Base-by-base conservation (phyloP, 2,329 filamentous ascomycete species). In the Scytalidium lignicola region DNA sequence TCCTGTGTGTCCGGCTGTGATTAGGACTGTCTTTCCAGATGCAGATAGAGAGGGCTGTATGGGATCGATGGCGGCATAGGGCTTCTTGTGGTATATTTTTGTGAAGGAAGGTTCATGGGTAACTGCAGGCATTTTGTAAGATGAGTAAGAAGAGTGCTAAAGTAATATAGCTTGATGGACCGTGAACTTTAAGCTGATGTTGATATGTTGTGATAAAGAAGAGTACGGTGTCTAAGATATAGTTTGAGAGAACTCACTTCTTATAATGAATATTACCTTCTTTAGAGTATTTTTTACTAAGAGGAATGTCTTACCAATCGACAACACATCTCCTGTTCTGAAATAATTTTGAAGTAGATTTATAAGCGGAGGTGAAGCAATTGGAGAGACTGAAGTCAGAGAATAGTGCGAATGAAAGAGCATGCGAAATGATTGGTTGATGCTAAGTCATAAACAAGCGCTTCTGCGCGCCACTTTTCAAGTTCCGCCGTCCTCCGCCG, bases 41-140 rank as follows among this genome's bases (percentile, higher is more conserved):
- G 51, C 51, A 15, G 44, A 48, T 4, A 51, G 26, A 10, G 32
- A 9, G 15, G 51, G 45, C 17, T 41, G 20, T 9, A 51, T 39
- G 3, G 63, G 63, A 2, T 53, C 60, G 44, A 67, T 64, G 43
- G 56, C 55, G 3, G 58, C 43, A 48, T 66, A 65, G 8, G 62
- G 45, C 19, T 42, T 32, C 28, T 55, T 55, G 53, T 66, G 65
- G 50, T 54, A 63, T 23, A 46, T 50, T 10, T 58, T 46, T n/a
- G 55, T 61, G 39, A 55, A 50, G 9, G 57, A 56, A 37, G 15
- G 6, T 7, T 13, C 32, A n/a, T 37, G 15, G 15, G 10, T 37
- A 37, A 13, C 6, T 13, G 6, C 6, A 17, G 32, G 7, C 32
- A 37, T 37, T 37, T 37, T 37, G 10, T 4, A n/a, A 15, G 32